Evolutionary conservation across 129 eudicot genomes (phyloP), one percentile per base, ranked within the genome.

Genomic region (Helianthus tuberosus): DNA sequence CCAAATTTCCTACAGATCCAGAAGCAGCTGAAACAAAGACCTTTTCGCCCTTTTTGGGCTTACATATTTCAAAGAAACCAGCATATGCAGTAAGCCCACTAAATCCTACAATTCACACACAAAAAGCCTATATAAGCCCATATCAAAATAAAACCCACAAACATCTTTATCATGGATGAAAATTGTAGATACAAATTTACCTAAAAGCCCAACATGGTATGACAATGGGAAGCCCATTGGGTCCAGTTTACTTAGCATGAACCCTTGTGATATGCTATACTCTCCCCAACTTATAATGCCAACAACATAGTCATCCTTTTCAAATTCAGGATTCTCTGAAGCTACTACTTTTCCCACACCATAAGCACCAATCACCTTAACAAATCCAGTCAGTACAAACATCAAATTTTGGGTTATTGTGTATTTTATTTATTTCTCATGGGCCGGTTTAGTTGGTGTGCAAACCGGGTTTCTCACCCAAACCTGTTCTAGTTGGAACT

Each of bases 251-350:
- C 23, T 20, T 20, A 20, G 23, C 12, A 78, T 75, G 9, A 75
- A 50, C 7, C 86, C 91, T 43, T 80, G 75, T 63, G 80, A 75
- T 53, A 79, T 60, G 61, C 84, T 84, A 73, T 89, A 92, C 67
- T 92, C 93, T 85, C 84, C 98, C 98, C 96, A 92, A 27, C 70
- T 77, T n/a, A 87, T 72, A 11, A 86, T 64, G 47, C 98, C 98
- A 8, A 68, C 82, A 25, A 89, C 96, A 27, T 89, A 81, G n/a
- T 92, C 98, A 54, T 58, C 91, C 75, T 92, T 82, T 35, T 84
- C 75, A 64, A 85, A 87, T 15, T 80, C 88, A 9, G 88, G 80
- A 73, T 83, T 59, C 25, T 80, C 85, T 43, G 98, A 92, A 60
- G 83, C 91, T 46, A 92, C 76, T 43, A 92, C 96, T 68, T 70